phyloP scores from a whole-genome alignment of 2,329 filamentous ascomycete genomes.

The Plectosphaerella plurivora region DNA sequence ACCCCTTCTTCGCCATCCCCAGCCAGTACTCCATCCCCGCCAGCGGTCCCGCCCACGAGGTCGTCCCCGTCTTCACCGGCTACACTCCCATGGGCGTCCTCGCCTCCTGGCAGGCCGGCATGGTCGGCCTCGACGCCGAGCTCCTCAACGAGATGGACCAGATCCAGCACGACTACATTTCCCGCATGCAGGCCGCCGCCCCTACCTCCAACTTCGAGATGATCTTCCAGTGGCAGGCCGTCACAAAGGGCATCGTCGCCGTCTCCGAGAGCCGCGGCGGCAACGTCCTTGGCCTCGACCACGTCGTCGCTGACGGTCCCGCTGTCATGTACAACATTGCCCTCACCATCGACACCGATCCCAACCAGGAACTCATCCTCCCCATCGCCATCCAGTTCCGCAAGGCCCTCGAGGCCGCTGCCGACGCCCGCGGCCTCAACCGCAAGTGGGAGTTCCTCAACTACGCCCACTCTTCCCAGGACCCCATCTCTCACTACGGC shows the following conservation, averaged over 20 bases:
- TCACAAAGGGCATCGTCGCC: constrained; percentile 22
- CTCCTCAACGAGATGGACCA: constrained; percentile 2
- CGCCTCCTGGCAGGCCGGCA: constrained; percentile 2
- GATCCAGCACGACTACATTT: not conserved
- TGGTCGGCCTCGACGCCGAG: constrained; percentile 1
- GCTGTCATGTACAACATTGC: constrained; percentile 29
- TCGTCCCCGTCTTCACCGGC: constrained; percentile 2
- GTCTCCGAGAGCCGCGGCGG: constrained; percentile 18
- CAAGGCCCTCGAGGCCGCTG: constrained; percentile 43
- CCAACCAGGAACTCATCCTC: constrained; percentile 25
- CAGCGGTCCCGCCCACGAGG: not conserved
- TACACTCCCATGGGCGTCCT: not conserved
- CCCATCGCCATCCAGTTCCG: constrained; percentile 52
- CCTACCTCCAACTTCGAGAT: constrained; percentile 8
- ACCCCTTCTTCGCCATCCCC: constrained; percentile 6
- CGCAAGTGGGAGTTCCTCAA: constrained; percentile 37
- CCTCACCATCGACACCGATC: constrained; percentile 31
- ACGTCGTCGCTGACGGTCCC: constrained; percentile 27
- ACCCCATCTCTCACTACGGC: constrained; percentile 32
- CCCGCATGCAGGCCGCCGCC: not conserved
- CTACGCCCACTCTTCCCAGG: constrained; percentile 34
- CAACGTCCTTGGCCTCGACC: constrained; percentile 26
- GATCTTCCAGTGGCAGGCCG: constrained; percentile 18
- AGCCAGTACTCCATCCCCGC: not conserved
- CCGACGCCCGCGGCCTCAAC: constrained; percentile 20